phyloP scores from a whole-genome alignment of 2,329 filamentous ascomycete genomes.

The Daldinia sp. region DNA sequence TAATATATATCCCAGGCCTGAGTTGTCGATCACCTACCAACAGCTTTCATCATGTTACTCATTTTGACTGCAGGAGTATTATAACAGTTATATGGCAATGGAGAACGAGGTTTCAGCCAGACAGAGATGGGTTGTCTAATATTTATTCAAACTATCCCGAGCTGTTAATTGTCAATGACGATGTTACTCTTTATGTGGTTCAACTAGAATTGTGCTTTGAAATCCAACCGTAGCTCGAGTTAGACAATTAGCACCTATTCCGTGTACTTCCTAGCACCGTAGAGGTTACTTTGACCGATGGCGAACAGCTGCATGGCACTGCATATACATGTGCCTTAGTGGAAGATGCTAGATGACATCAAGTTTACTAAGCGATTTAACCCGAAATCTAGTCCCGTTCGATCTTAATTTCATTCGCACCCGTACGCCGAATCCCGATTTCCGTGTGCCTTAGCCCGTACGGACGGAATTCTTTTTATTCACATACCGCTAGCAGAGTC shows the following conservation, averaged over 20 bases:
- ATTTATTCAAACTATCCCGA: background rate
- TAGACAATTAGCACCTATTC: background rate
- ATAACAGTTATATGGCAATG: background rate
- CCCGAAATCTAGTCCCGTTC: background rate
- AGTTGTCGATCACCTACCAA: slow-evolving; percentile 39
- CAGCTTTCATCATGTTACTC: slow-evolving; percentile 46
- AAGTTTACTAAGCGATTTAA: slow-evolving; percentile 1
- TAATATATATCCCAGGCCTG: background rate
- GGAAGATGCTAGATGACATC: slow-evolving; percentile 7
- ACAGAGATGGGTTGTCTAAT: background rate
- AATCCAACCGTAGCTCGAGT: background rate
- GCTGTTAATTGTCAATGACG: background rate
- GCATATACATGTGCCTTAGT: background rate
- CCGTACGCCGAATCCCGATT: background rate
- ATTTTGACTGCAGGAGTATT: slow-evolving; percentile 30
- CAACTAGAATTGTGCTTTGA: background rate
- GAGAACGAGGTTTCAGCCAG: background rate
- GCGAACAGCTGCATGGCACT: background rate
- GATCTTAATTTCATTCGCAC: background rate
- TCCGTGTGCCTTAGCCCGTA: background rate
- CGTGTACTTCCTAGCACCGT: background rate
- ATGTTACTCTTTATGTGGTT: background rate
- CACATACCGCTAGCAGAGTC: background rate
- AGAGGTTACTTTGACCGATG: background rate
- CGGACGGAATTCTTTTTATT: background rate